Base-by-base conservation (phyloP, 177 flowering plant genomes). In the Vitis hybrid region DNA sequence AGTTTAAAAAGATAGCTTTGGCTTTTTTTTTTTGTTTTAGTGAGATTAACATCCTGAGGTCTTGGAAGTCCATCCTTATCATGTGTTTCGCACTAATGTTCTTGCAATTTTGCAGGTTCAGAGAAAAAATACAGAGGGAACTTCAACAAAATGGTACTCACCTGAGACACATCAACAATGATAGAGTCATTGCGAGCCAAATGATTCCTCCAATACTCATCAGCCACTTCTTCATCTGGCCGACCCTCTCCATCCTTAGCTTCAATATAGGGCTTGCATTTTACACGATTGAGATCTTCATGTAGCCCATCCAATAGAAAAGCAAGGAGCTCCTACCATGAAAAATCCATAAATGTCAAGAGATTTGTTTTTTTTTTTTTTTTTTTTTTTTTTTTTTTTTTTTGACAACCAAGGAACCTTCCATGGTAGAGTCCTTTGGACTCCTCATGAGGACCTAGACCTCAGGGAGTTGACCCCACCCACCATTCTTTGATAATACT, bases 281-380 rank as follows among this genome's bases (percentile, higher is more conserved):
- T 89, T 58, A 91, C 94, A 56, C 92, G 92, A 79, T 89, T 91
- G 70, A 91, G 84, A 83, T 89, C 97, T 78, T 91, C 92, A 74
- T 91, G 94, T 24, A 91, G 92, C 52, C 94, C 97, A 80, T 91
- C 94, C 84, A 91, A 77, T 70, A 91, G 75, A 79, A 91, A 91
- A 56, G 94, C 94, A 72, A 91, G 90, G 64, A 91, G 83, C 69
- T 91, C 97, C 97, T 91, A 63, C 27, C 8, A 64, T 58, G 16
- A 61, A 58, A 63, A 59, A 46, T 52, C 11, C 11, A 76, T 52
- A 52, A 40, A 40, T 40, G 46, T 40, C 46, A 40, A 40, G 46
- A 40, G 46, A 40, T 40, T 40, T 40, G 0, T 35, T 6, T 35
- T 40, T 1, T 40, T 35, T 35, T 35, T 35, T 35, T 35, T 35